These are phyloP conservation scores for Zoysia japonica DNA, from an alignment of 176 grass and related monocot species.

Conservation along the genomic window DNA sequence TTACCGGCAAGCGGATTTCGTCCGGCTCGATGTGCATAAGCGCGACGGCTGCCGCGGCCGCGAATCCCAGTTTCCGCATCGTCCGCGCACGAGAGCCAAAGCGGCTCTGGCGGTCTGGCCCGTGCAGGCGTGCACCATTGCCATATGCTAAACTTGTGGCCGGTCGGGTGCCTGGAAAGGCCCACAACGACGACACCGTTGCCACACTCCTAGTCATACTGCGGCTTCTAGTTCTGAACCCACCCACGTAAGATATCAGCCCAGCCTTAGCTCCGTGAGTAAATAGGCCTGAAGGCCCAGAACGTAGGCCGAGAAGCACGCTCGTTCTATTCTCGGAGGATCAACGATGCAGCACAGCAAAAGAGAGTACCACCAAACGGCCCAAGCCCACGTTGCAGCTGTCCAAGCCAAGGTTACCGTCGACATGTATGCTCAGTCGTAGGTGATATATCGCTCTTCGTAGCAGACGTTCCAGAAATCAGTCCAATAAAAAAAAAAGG, in stretches of 20 bases:
- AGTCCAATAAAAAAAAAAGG: background rate
- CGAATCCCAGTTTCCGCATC: background rate
- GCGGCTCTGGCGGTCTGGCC: no score
- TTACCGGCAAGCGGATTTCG: background rate
- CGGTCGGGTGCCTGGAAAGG: no score
- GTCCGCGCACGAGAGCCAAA: background rate
- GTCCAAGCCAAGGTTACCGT: background rate
- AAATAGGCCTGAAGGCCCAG: no score
- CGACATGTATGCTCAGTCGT: background rate
- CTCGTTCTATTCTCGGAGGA: background rate
- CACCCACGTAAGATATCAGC: no score
- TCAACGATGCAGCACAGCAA: background rate
- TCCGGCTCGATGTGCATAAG: background rate
- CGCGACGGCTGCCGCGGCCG: no score
- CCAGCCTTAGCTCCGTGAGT: no score
- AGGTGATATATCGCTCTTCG: background rate
- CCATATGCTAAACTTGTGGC: no score
- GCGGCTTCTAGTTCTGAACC: no score
- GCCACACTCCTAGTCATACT: no score
- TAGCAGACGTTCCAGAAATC: background rate
- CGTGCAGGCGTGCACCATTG: no score
- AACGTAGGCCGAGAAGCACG: no score
- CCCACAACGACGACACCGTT: no score
- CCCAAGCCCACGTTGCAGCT: background rate
- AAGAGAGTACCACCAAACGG: slow-evolving; percentile 15